Percentiles rank a stretch among this genome's conserved stretches.
phyloP scores from a whole-genome alignment of 441 rosid genomes.

The Corymbia citriodora region DNA sequence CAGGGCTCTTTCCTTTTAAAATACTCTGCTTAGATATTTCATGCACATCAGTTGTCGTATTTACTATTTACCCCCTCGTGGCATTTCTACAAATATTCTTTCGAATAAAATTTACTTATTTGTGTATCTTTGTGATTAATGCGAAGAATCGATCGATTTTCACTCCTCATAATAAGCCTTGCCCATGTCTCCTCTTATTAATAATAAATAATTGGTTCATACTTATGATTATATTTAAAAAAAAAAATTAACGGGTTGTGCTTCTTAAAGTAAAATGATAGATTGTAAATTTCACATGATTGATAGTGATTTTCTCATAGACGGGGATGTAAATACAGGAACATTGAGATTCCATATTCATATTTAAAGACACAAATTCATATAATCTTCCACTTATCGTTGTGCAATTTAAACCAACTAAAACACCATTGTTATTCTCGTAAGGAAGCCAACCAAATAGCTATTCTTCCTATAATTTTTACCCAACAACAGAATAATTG shows the following conservation, averaged over 20 bases:
- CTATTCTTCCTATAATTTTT: too few relatives aligned
- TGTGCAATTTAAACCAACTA: too few relatives aligned
- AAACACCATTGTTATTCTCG: too few relatives aligned
- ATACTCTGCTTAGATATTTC: background rate
- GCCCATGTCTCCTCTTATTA: accelerated
- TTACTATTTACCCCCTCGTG: accelerated
- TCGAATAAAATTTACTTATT: background rate
- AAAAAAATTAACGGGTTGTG: background rate
- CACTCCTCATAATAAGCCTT: background rate
- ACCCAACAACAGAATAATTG: too few relatives aligned
- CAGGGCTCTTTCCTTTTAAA: too few relatives aligned
- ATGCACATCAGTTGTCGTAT: background rate
- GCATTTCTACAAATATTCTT: accelerated
- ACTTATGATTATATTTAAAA: background rate
- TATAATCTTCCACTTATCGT: too few relatives aligned
- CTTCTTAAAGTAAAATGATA: background rate
- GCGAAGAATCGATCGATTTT: accelerated
- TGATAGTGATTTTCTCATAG: background rate
- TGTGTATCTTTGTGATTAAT: background rate
- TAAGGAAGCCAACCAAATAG: too few relatives aligned
- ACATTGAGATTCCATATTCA: background rate
- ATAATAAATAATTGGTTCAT: background rate
- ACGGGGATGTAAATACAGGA: background rate
- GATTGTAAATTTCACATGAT: background rate
- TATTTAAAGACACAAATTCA: too few relatives aligned